Evolutionary conservation across 163 green algal species (phyloP), one percentile per base, ranked within the genome.

Genomic region (Chlorella variabilis): DNA sequence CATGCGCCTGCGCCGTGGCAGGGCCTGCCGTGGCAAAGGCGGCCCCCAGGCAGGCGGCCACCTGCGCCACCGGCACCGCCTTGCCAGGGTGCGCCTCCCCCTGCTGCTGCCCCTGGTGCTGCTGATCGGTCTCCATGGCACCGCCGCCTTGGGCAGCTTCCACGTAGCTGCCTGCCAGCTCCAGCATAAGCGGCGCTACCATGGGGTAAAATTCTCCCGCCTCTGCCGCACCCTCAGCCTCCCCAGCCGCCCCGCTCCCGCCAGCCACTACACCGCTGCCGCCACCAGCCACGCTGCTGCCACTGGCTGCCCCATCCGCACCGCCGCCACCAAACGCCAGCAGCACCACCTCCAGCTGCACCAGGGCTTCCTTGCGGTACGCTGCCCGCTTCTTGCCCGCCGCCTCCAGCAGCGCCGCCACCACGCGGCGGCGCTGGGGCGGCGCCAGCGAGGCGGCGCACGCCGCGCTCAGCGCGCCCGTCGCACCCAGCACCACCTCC

Each of bases 401-500:
- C 27, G 59, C 90, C 1, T 87, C 85, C 77, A 90, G 31, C 48
- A 93, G 75, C n/a, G 81, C 83, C 0, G 49, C 80, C 27, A 86
- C 81, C 33, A 87, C 67, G 20, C 62, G 70, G 36, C 36, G 36
- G 41, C 62, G 77, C 61, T 49, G 45, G 20, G 41, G 56, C 18
- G 71, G 80, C 13, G 58, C n/a, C 78, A 71, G 66, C 23, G 31
- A 29, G 21, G 29, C 31, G 21, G 63, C 33, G 71, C 76, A 81
- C 31, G 54, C 33, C 13, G 34, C 27, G 18, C 51, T 68, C 48
- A 95, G 54, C n/a, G 87, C 84, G 1, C 80, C 91, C 54, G 93
- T 17, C 15, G 91, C 89, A 8, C 65, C 62, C 51, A 95, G 77
- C 67, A 97, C 34, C 38, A 27, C 63, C 83, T 96, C 92, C 85